Percentiles rank a stretch among this genome's conserved stretches.
These are phyloP conservation scores for Suhomyces chickasaworum DNA, from an alignment of 1,139 yeast species.

Conservation along the genomic window DNA sequence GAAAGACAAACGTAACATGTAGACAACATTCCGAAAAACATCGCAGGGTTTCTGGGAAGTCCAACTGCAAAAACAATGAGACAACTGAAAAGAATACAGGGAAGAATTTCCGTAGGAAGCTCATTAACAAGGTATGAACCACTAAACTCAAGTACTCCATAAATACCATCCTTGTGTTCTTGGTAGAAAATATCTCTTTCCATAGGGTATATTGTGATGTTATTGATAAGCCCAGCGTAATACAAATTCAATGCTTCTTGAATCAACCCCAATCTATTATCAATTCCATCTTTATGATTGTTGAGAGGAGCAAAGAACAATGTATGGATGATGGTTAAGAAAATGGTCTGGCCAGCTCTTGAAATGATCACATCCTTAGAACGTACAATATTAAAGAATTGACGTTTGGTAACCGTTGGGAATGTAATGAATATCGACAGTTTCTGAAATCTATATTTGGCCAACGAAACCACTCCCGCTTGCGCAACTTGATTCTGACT, in stretches of 20 bases:
- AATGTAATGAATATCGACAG: conserved; percentile 25
- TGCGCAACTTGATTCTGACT: neutral
- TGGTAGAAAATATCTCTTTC: conserved; percentile 30
- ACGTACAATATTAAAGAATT: conserved; percentile 22
- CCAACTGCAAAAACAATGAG: conserved; percentile 27
- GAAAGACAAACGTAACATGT: conserved; percentile 22
- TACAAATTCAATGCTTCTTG: conserved; percentile 27
- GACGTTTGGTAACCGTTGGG: conserved; percentile 20
- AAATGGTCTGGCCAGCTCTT: conserved; percentile 23
- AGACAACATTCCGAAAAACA: conserved; percentile 26
- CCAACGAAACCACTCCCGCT: conserved; percentile 10
- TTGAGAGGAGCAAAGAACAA: conserved; percentile 27
- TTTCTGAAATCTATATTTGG: conserved; percentile 22
- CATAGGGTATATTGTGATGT: conserved; percentile 25
- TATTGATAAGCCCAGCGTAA: conserved; percentile 29
- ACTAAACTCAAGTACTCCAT: conserved; percentile 25
- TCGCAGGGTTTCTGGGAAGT: conserved; percentile 24
- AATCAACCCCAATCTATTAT: conserved; percentile 27
- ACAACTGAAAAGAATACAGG: conserved; percentile 23
- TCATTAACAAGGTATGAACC: conserved; percentile 27
- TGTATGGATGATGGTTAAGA: conserved; percentile 24
- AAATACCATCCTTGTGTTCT: conserved; percentile 27
- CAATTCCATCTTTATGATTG: conserved; percentile 22
- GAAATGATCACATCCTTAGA: conserved; percentile 24
- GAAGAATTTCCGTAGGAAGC: conserved; percentile 25